Conservation (phyloP, 345 rosid genomes). For the Cardamine occulta region DNA sequence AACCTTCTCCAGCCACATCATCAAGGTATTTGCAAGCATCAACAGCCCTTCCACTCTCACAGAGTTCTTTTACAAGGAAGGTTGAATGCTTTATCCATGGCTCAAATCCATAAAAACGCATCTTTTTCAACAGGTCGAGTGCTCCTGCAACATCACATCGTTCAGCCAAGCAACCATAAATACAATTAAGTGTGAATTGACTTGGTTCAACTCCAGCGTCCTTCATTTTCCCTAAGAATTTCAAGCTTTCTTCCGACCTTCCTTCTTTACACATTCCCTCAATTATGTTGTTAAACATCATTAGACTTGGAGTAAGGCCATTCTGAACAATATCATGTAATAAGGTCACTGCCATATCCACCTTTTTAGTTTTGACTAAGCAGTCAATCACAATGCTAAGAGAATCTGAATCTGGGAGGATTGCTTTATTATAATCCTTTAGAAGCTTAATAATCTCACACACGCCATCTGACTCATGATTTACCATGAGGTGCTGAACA, state of each 20-base stretch:
- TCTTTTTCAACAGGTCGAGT: slow-evolving; percentile 57
- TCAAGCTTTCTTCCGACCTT: slow-evolving; percentile 65
- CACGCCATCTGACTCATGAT: slow-evolving; percentile 32
- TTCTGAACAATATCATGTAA: slow-evolving; percentile 55
- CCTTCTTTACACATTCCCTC: slow-evolving; percentile 66
- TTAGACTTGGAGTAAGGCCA: slow-evolving; percentile 50
- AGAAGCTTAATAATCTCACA: slow-evolving; percentile 44
- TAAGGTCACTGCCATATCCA: slow-evolving; percentile 67
- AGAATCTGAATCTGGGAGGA: slow-evolving; percentile 50
- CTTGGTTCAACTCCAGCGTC: slow-evolving; percentile 63
- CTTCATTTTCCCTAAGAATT: slow-evolving; percentile 66
- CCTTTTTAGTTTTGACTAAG: slow-evolving; percentile 52
- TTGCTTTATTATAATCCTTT: slow-evolving; percentile 41
- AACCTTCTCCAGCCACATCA: slow-evolving; percentile 73
- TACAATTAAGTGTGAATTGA: slow-evolving; percentile 65
- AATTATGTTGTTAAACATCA: slow-evolving; percentile 61
- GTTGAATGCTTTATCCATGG: slow-evolving; percentile 87
- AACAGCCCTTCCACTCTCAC: slow-evolving; percentile 54
- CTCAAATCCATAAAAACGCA: slow-evolving; percentile 74
- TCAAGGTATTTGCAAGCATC: slow-evolving; percentile 72
- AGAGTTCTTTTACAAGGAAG: slow-evolving; percentile 61
- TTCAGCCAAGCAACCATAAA: slow-evolving; percentile 73
- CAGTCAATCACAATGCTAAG: slow-evolving; percentile 58
- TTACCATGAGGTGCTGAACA: slow-evolving; percentile 51
- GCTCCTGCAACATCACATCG: slow-evolving; percentile 65